Conservation (phyloP, 306 rosid genomes). For the Vigna trinervia region DNA sequence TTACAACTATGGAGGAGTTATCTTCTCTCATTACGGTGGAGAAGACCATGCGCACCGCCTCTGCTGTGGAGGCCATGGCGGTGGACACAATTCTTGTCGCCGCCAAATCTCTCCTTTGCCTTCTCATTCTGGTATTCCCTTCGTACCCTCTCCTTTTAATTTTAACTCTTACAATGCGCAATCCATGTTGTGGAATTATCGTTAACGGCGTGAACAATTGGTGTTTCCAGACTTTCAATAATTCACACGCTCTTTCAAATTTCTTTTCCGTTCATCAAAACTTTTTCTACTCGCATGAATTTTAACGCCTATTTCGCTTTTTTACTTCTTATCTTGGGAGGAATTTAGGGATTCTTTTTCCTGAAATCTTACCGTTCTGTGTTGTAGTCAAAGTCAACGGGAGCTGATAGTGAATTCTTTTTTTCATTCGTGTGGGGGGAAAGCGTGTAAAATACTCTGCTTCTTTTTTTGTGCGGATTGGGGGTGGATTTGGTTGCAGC, state of each 20-base stretch:
- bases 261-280: background rate
- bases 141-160: background rate
- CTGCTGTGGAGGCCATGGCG: constrained; percentile 58
- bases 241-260: background rate
- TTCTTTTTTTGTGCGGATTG: background rate
- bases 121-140: constrained; percentile 60
- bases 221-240: background rate
- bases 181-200: background rate
- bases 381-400: constrained; percentile 4
- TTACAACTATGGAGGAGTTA: constrained; percentile 60
- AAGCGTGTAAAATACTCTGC: background rate
- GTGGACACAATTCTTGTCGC: constrained; percentile 51
- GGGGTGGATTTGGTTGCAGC: constrained; percentile 10
- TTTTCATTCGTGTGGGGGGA: background rate
- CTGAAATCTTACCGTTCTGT: background rate
- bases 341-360: constrained; percentile 1
- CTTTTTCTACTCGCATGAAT: background rate
- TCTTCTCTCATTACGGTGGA: constrained; percentile 42
- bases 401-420: background rate
- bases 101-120: constrained; percentile 56
- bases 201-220: background rate
- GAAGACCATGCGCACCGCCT: constrained; percentile 37
- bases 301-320: background rate
- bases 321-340: constrained; percentile 7
- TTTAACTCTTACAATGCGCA: background rate